phyloP scores from a whole-genome alignment of 495 filamentous ascomycete genomes.

The Aspergillus ostianus region DNA sequence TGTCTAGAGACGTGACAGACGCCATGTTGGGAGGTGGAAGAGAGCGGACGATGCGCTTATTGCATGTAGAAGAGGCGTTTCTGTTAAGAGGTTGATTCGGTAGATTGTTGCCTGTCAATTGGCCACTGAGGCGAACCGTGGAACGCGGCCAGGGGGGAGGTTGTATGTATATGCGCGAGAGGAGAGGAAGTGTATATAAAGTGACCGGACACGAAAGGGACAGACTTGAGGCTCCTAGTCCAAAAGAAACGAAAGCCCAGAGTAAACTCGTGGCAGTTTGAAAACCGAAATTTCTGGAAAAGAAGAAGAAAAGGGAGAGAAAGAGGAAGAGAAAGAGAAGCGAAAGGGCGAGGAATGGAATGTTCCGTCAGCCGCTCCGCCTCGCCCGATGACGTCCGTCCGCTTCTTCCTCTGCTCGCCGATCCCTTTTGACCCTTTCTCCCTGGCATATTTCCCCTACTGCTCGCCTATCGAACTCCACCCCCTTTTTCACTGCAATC shows the following conservation, averaged over 20 bases:
- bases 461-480: neutral
- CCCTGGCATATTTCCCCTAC: neutral
- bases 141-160: constrained; percentile 12
- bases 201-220: neutral
- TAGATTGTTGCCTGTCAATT: constrained; percentile 5
- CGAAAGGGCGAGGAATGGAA: neutral
- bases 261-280: neutral
- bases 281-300: neutral
- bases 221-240: too few relatives aligned
- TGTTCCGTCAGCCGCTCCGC: constrained; percentile 6
- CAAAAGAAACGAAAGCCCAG: neutral
- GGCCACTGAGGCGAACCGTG: constrained; percentile 11
- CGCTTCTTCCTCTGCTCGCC: constrained; percentile 22
- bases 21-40: constrained; percentile 60
- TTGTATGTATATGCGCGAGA: constrained; percentile 3
- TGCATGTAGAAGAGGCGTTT: neutral
- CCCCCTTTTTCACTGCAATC: constrained; percentile 8
- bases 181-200: neutral
- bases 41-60: constrained; percentile 3
- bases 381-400: constrained; percentile 34
- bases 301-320: neutral
- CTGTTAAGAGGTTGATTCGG: neutral
- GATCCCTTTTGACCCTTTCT: neutral
- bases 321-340: neutral
- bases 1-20: constrained; percentile 90